Evolutionary conservation across 352 stramenopile genomes (phyloP), one percentile per base, ranked within the genome.

Genomic region (Phytophthora multivora): DNA sequence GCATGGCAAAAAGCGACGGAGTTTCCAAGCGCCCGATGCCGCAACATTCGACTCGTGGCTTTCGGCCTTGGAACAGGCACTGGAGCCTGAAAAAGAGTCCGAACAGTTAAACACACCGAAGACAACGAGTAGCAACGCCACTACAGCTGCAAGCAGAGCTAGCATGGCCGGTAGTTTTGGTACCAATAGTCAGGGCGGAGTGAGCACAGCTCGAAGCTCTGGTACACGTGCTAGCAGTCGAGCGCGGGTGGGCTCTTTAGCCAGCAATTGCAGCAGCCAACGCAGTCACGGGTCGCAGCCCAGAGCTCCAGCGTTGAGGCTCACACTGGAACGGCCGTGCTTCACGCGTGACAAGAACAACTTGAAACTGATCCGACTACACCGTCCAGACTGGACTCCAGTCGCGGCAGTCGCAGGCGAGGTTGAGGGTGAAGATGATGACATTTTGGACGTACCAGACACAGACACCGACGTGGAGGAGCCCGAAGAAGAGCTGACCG

Each of bases 1-100:
- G 1, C 63, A 71, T 19, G 63, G 63, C 18, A 71, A 59, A 21
- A 71, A 71, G 25, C 63, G 63, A 18, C 57, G 45, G 11, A 54
- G 28, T 42, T 71, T 71, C 28, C 63, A 67, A 36, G 57, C 63
- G n/a, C 56, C 50, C 7, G 63, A 71, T 35, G 43, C 38, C 19
- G 63, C 36, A 25, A 71, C 63, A 8, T 63, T 71, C 15, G 26
- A 59, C 6, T 28, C 43, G 36, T 71, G 63, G 63, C 12, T 57
- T 4, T 63, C 45, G 3, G 63, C 63, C 4, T 18, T 71, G 23
- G 51, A 71, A n/a, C 18, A 59, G 18, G 63, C 51, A 12, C 33
- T 71, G 11, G 57, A 61, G n/a, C 50, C 57, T 4, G 57, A 58
- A 7, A 50, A 10, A 9, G 39, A 67, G 3, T 30, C 42, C 3